Base-by-base conservation (phyloP, 2,329 filamentous ascomycete genomes). In the Ampelomyces quisqualis region DNA sequence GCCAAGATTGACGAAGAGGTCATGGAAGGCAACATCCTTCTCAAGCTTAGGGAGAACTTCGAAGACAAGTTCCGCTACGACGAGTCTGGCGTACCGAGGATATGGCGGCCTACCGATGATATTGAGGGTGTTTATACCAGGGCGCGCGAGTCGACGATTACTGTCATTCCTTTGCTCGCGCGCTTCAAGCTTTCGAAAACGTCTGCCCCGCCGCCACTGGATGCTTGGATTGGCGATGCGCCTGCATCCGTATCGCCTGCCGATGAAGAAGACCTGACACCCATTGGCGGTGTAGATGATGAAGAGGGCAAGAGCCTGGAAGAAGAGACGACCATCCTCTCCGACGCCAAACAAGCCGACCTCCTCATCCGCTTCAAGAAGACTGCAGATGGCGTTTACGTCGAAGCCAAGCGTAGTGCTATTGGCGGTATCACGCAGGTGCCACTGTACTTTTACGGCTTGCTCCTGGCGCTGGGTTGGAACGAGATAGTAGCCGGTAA, bases 61-160 rank as follows among this genome's bases (percentile, higher is more conserved):
- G 93, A 98, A 71, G 93, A 98, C 73, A 96, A 95, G 71, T 98
- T 98, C 79, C 85, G 93, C 51, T 98, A 98, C 60, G 93, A 98
- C 60, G 90, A 96, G 45, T 83, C 84, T 5, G 93, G 93, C 18
- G 93, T 98, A 4, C 93, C 93, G 4, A 81, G 93, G 45, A 95
- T 98, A 69, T 98, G 93, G 93, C 84, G 90, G 17, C 93, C 93
- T 1, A 90, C 85, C 2, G 93, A 98, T 65, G 93, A 98, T 63
- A 98, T 98, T 47, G 93, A 98, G 73, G 90, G 91, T 31, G 76
- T 94, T 28, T 98, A 97, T 70, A 96, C 90, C 23, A 85, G 84
- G 50, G 91, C 93, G 3, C 82, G 91, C 51, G 91, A 97, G 70
- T 94, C 89, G 4, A 98, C 93, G 0, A 78, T 98, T 38, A 86